Conservation (phyloP, 768 basidiomycete species). For the Xerocomus spinulosus region DNA sequence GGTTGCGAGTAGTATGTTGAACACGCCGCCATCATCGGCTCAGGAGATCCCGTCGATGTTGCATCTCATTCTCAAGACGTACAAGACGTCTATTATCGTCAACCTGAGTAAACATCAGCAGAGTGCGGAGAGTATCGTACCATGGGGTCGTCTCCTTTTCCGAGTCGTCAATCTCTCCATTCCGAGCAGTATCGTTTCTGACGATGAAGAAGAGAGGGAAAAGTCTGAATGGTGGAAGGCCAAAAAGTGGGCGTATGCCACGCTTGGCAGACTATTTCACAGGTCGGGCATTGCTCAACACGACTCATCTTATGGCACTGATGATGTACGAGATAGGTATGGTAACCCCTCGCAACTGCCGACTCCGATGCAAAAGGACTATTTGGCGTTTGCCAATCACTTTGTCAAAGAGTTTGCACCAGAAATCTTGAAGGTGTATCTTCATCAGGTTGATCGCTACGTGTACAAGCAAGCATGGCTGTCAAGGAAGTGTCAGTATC, state of each 20-base stretch:
- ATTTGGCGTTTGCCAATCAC: conserved; percentile 67
- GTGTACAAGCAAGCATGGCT: conserved; percentile 76
- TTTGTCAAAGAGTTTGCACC: conserved; percentile 79
- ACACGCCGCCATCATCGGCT: conserved; percentile 51
- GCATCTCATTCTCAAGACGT: conserved; percentile 83
- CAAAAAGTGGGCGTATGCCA: conserved; percentile 92
- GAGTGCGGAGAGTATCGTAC: conserved; percentile 66
- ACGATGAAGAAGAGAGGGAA: conserved; percentile 72
- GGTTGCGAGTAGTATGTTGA: conserved; percentile 68
- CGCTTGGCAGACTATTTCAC: conserved; percentile 74
- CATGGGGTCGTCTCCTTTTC: conserved; percentile 85
- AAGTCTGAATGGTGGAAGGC: conserved; percentile 84
- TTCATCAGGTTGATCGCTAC: conserved; percentile 59
- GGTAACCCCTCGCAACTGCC: conserved; percentile 89
- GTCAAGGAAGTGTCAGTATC: conserved; percentile 77
- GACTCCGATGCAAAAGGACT: conserved; percentile 61
- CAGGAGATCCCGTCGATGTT: conserved; percentile 80
- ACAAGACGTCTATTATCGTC: conserved; percentile 77
- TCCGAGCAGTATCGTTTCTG: conserved; percentile 60
- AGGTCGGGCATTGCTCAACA: conserved; percentile 35
- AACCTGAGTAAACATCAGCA: conserved; percentile 74
- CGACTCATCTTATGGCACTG: too few species aligned
- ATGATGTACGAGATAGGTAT: conserved; percentile 43
- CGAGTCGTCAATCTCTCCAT: conserved; percentile 69
- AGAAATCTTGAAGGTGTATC: conserved; percentile 79